phyloP scores from a whole-genome alignment of 805 yeast species.

The Pichia thaimueangensis region DNA sequence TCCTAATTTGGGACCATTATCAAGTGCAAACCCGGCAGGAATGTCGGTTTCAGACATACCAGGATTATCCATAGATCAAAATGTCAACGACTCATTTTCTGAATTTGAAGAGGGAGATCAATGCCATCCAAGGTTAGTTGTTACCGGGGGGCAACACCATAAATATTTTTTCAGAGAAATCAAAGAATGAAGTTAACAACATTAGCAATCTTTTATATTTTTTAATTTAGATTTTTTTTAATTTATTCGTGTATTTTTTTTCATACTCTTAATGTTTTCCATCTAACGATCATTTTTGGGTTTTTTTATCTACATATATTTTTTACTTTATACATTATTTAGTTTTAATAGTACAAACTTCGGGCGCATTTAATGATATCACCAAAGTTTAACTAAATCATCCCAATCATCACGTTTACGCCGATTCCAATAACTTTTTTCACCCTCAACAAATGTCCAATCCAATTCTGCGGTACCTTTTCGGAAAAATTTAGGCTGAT shows the following conservation, averaged over 20 bases:
- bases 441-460: conserved; percentile 56
- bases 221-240: not conserved
- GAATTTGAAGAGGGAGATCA: not conserved
- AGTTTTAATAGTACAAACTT: no score
- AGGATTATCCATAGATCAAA: conserved; percentile 19
- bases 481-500: conserved; percentile 61
- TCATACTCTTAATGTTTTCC: no score
- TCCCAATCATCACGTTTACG: conserved; percentile 61
- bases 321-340: not conserved
- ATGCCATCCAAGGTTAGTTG: conserved; percentile 21
- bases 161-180: conserved; percentile 30
- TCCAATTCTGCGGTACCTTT: conserved; percentile 32
- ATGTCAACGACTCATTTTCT: not conserved
- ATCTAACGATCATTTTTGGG: not conserved
- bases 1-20: conserved; percentile 30
- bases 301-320: not conserved
- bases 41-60: conserved; percentile 24
- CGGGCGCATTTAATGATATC: not conserved
- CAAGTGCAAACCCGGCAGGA: no score
- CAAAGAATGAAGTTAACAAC: conserved; percentile 2
- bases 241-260: not conserved
- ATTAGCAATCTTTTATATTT: no score
- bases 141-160: conserved; percentile 31
- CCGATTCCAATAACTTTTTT: conserved; percentile 70
- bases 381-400: conserved; percentile 54